These are phyloP conservation scores for Chiua sp. DNA, from an alignment of 1,284 basidiomycete species.

Conservation along the genomic window DNA sequence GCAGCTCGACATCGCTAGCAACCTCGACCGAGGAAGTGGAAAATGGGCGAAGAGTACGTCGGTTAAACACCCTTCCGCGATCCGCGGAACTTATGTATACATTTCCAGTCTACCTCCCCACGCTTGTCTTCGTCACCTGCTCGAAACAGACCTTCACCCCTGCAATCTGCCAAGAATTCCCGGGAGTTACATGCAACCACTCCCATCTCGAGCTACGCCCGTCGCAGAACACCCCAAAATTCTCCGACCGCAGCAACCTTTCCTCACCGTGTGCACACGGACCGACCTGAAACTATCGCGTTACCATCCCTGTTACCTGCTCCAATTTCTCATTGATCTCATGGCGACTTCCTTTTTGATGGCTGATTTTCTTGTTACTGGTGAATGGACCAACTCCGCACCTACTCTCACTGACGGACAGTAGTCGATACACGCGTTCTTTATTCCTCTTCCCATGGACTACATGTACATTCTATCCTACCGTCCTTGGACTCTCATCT, in stretches of 20 bases:
- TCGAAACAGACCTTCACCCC: conserved; percentile 33
- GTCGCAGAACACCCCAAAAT: conserved; percentile 73
- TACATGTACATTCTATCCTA: conserved; percentile 23
- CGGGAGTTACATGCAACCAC: conserved; percentile 52
- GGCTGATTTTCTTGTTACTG: not conserved
- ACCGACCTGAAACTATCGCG: conserved; percentile 44
- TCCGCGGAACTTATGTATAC: conserved; percentile 16
- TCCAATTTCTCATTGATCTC: conserved; percentile 31
- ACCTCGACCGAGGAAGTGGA: conserved; percentile 32
- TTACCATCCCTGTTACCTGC: conserved; percentile 28
- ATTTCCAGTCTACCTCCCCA: conserved; percentile 48
- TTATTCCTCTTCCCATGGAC: conserved; percentile 22
- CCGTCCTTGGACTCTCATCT: conserved; percentile 35
- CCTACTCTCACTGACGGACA: conserved; percentile 1
- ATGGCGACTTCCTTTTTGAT: not conserved
- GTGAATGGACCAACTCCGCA: not conserved
- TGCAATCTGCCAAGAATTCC: conserved; percentile 34
- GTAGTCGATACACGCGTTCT: conserved; percentile 12
- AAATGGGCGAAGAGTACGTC: conserved; percentile 28
- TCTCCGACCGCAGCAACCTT: conserved; percentile 74
- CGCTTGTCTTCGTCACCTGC: conserved; percentile 49
- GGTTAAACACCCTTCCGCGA: conserved; percentile 14
- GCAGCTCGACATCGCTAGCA: conserved; percentile 25
- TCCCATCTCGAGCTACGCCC: conserved; percentile 78
- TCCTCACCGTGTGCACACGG: conserved; percentile 41